Evolutionary conservation across 768 basidiomycete genomes (phyloP).

Genomic region (Hortiboletus campestris): DNA sequence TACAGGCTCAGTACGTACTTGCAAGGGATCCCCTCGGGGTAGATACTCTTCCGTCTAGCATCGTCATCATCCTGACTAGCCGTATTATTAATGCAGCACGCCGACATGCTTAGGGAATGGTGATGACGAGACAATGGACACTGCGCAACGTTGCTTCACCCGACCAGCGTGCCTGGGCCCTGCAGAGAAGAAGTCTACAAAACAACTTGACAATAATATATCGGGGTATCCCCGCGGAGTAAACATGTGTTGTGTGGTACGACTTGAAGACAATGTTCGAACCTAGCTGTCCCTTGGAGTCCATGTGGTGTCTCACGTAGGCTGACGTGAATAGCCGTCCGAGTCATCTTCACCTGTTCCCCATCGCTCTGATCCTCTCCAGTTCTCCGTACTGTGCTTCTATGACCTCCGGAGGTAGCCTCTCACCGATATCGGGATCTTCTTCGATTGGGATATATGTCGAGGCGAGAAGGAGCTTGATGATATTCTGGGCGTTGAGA

Average conservation of each 20-base stretch:
- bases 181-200: neutral
- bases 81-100: neutral
- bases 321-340: neutral
- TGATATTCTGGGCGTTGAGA: conserved; percentile 17
- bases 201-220: neutral
- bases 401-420: conserved; percentile 10
- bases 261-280: neutral
- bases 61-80: neutral
- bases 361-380: conserved; percentile 14
- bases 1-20: neutral
- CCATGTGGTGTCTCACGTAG: neutral
- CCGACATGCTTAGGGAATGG: neutral
- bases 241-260: neutral
- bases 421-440: conserved; percentile 19
- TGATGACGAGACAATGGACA: neutral
- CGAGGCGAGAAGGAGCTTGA: conserved; percentile 22
- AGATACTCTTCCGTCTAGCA: neutral
- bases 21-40: neutral
- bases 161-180: no score
- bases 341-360: neutral
- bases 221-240: neutral
- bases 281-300: neutral
- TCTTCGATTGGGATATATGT: conserved; percentile 16
- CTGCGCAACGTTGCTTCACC: no score
- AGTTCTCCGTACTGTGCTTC: conserved; percentile 8